Evolutionary conservation across 805 yeast genomes (phyloP), one percentile per base, ranked within the genome.

Genomic region (Lachancea cidri): DNA sequence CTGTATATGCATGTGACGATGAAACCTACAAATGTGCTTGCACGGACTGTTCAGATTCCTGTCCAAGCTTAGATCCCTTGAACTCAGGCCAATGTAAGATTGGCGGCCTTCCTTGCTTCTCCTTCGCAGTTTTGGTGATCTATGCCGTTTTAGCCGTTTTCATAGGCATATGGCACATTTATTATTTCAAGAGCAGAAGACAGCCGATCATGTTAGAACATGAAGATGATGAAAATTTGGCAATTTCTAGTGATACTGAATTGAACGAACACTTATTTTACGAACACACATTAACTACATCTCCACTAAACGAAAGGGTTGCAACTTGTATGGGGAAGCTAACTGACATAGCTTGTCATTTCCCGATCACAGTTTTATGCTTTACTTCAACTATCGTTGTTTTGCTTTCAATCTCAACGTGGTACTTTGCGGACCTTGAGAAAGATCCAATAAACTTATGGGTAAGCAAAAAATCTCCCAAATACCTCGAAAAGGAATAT

Each of bases 391-490:
- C 79, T 0, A 49, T 57, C 2, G 64, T 78, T 2, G 46, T 70
- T 1, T 39, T 75, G 0, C 51, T 83, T 13, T 71, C 84, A 2
- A 57, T 73, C 0, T 86, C 85, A 5, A 63, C 78, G 35, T 51
- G 61, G 4, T 60, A 66, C 39, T 68, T 81, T 53, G 71, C 68
- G 7, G 62, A 77, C 34, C 67, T 89, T 19, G 97, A 89, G 57
- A 78, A 78, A 2, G 71, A 85, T 49, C 98, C 98, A 0, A 76
- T 84, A 3, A 78, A 81, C 46, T 66, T 91, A 22, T 91, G 98
- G 98, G 98, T 93, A 0, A 82, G 93, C 49, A 80, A 89, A 2
- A 55, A 67, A 16, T 83, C 93, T 7, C 78, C 76, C 3, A 87
- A 88, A 9, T 81, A 71, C 40, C 65, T 73, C 32, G 82, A 91